Conservation (phyloP, 768 basidiomycete genomes). For the Botryobasidium botryosum region DNA sequence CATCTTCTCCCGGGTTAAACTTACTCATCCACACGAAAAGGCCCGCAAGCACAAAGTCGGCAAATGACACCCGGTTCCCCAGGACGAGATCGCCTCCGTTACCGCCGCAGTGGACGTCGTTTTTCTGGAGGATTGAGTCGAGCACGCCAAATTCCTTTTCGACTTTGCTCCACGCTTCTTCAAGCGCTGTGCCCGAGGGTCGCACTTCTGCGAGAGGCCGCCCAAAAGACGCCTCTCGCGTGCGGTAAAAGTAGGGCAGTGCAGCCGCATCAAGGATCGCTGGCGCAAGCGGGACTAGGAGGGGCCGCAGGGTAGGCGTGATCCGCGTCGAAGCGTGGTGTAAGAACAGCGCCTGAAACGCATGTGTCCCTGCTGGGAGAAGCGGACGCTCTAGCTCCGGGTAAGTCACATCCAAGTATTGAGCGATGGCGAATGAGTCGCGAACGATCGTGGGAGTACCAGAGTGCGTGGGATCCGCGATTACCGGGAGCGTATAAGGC, state of each 20-base stretch:
- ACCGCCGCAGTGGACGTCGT: too few species aligned
- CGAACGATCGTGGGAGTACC: constrained; percentile 1
- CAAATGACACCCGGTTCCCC: too few species aligned
- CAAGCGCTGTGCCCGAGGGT: neutral
- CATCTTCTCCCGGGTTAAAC: neutral
- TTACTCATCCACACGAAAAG: neutral
- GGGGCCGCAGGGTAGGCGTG: neutral
- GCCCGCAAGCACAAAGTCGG: neutral
- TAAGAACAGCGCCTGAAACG: constrained; percentile 5
- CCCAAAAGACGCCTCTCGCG: neutral
- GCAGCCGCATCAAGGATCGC: neutral
- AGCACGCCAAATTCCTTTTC: constrained; percentile 3
- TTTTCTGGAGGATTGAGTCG: constrained; percentile 1
- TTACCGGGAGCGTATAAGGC: constrained; percentile 5
- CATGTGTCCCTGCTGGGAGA: constrained; percentile 2
- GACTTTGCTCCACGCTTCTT: neutral
- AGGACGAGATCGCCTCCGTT: constrained; percentile 5
- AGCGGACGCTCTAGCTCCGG: neutral
- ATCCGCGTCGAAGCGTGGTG: neutral
- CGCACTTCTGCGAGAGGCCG: neutral
- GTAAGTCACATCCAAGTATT: constrained; percentile 6
- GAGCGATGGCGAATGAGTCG: constrained; percentile 6
- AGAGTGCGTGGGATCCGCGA: too few species aligned
- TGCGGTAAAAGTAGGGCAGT: neutral
- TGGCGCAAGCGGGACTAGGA: neutral